Evolutionary conservation across 345 rosid genomes (phyloP), one percentile per base, ranked within the genome.

Genomic region (Ailanthus altissimus): DNA sequence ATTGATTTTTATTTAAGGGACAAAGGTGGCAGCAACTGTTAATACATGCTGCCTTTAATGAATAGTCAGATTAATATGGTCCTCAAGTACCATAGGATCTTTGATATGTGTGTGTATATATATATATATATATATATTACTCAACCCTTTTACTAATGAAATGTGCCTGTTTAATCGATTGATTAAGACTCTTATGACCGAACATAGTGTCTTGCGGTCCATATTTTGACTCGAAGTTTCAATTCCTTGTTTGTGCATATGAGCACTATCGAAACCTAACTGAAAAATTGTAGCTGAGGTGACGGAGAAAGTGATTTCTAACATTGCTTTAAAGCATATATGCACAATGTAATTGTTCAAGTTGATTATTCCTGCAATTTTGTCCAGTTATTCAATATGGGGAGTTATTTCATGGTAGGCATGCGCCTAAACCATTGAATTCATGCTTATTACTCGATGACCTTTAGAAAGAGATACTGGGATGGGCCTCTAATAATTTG

Each of bases 391-490:
- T 5, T 54, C 59, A 54, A 18, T 20, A 23, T 32, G 9, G 10
- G n/a, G 25, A 6, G 5, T 54, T 54, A 20, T n/a, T 54, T 54
- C 46, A 63, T 9, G 67, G 59, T 9, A n/a, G 9, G 25, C 67
- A 63, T 38, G 67, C 67, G 42, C 4, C 36, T 2, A 32, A 54
- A 38, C 47, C 43, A n/a, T 53, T n/a, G n/a, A 20, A 53, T 38
- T 38, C 26, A 71, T 71, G 57, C 72, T 6, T 12, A 71, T 71
- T 45, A 54, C 40, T 53, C 32, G n/a, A 20, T 40, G 16, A 70
- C 57, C 16, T 28, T 51, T 10, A 53, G 20, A 65, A 66, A 10
- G 43, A 32, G 23, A 21, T 5, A 11, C 20, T 53, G 26, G 28
- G 16, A 21, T 53, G 26, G 47, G 9, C 23, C 51, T 15, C 50